Base-by-base conservation (phyloP, 164 flowering plant species). In the Vitis amurensis region DNA sequence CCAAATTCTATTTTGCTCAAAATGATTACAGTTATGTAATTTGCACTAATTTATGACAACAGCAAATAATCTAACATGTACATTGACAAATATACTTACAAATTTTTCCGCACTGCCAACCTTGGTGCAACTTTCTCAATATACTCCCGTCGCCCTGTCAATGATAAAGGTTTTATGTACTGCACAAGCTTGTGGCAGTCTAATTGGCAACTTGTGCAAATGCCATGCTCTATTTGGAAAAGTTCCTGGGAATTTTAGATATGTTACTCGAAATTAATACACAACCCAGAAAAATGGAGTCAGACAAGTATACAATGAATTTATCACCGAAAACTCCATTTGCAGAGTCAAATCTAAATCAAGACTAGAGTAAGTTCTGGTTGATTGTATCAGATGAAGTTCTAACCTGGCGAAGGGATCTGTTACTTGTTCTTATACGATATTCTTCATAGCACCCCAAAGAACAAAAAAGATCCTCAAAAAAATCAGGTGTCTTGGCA, bases 401-500 rank as follows among this genome's bases (percentile, higher is more conserved):
- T 14, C 87, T 64, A 65, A 94, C 99, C 93, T 84, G 81, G 12
- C 99, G 95, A 30, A 93, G 81, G 49, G 71, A 89, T 76, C 83
- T 75, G 76, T 66, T 84, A 70, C 96, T 95, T 55, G 96, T 95
- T 81, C 97, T 82, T 69, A 83, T 16, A 52, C 90, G 87, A 78
- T 85, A 95, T 73, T 89, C 99, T 76, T 90, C 90, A 79, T 74
- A 88, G 82, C 99, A 95, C 11, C 47, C 75, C 79, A 88, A 69
- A 53, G 80, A 76, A 80, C 99, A 95, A 72, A 95, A 95, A 31
- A 93, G 87, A 82, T 95, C 98, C 79, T 93, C 96, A 75, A 95
- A 89, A 74, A 50, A 91, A 69, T 93, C 91, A 37, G 99, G 96
- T 68, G 70, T 69, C 80, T 85, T 89, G n/a, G 94, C 91, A 73